Evolutionary conservation across 2,329 filamentous ascomycete genomes (phyloP).

Genomic region (Pochonia chlamydosporia): DNA sequence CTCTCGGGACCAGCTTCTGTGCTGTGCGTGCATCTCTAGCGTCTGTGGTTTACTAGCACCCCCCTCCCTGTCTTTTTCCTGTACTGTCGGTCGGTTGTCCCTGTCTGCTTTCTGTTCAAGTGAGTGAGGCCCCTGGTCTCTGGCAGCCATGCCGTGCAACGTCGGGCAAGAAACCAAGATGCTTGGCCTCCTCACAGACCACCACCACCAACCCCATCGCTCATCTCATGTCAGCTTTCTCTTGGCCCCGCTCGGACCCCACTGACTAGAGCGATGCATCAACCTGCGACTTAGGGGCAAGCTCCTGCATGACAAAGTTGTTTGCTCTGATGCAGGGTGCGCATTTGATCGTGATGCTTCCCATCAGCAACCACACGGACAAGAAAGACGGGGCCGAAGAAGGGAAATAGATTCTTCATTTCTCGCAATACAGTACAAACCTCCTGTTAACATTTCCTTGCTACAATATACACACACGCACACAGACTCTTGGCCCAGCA

Average conservation of each 20-base stretch:
- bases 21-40: conserved; percentile 6
- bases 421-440: no score
- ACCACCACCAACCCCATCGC: conserved; percentile 3
- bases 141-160: conserved; percentile 11
- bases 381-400: no score
- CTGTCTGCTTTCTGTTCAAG: not conserved
- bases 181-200: conserved; percentile 9
- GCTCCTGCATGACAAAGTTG: not conserved
- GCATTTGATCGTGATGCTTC: no score
- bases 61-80: not conserved
- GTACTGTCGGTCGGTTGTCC: conserved; percentile 2
- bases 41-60: not conserved
- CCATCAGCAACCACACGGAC: no score
- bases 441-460: no score
- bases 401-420: no score
- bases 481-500: not conserved
- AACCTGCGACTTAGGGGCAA: not conserved
- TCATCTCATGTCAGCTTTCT: conserved; percentile 13
- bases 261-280: not conserved
- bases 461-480: no score
- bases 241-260: not conserved
- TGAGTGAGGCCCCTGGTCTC: not conserved
- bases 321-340: no score
- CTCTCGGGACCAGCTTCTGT: conserved; percentile 11
- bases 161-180: conserved; percentile 10